Percentiles rank a stretch among this genome's conserved stretches.
phyloP scores from a whole-genome alignment of 2,329 filamentous ascomycete genomes.

The Aspergillus brunneoviolaceus region DNA sequence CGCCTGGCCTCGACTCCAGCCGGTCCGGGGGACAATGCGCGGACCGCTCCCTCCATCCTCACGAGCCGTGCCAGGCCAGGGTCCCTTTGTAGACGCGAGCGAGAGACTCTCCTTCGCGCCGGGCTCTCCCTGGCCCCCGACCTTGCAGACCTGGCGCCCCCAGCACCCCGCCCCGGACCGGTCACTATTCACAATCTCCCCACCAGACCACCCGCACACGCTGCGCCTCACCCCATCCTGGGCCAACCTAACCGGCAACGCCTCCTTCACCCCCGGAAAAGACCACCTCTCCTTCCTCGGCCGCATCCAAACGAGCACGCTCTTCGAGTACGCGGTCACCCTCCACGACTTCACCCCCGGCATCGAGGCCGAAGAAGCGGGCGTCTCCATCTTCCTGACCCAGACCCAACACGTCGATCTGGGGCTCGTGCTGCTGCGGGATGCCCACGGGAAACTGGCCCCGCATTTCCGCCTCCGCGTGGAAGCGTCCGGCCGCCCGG shows the following conservation, averaged over 20 bases:
- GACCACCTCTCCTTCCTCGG: constrained; percentile 12
- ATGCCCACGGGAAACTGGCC: not conserved
- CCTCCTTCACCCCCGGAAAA: constrained; percentile 23
- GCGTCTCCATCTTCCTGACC: constrained; percentile 19
- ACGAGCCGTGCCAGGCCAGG: constrained; percentile 10
- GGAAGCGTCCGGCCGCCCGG: not conserved
- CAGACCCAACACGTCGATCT: constrained; percentile 23
- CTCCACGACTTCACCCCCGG: constrained; percentile 2
- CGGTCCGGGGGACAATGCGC: constrained; percentile 16
- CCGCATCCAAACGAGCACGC: constrained; percentile 20
- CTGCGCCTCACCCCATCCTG: constrained; percentile 51
- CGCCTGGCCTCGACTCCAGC: constrained; percentile 46
- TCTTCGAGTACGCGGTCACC: constrained; percentile 19
- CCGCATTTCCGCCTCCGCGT: not conserved
- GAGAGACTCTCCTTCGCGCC: constrained; percentile 51
- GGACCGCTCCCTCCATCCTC: constrained; percentile 12
- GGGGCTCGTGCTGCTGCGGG: constrained; percentile 7
- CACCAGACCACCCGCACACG: constrained; percentile 42
- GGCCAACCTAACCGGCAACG: constrained; percentile 55
- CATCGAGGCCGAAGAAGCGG: constrained; percentile 12
- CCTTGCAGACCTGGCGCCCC: constrained; percentile 57
- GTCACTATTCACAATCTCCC: constrained; percentile 49
- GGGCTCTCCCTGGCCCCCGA: constrained; percentile 48
- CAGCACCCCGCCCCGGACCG: constrained; percentile 39
- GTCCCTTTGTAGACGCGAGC: constrained; percentile 41